Evolutionary conservation across 495 filamentous ascomycete species (phyloP), one percentile per base, ranked within the genome.

Genomic region (Alectoria sarmentosa): DNA sequence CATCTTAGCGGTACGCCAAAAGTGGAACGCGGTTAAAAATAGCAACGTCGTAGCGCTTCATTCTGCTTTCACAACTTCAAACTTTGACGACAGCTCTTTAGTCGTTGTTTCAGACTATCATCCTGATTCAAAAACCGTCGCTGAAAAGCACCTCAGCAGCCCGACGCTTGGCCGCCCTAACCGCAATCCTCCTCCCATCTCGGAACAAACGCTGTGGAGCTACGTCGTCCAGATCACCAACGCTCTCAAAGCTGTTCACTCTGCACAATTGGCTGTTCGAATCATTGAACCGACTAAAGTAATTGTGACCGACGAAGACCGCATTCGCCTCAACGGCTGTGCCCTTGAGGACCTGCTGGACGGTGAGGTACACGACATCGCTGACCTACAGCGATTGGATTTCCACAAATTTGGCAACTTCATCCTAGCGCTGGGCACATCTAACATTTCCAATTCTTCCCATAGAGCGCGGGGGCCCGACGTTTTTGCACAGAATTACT

Each of bases 101-200:
- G 88, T 98, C 65, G 90, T 98, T 72, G 91, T 95, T 41, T 95
- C 90, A 64, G 90, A 95, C 73, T 98, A 93, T 71, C 90, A 95
- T 71, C 95, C 94, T 1, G 77, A 91, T 30, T 89, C 93, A 34
- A 95, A 94, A 75, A 96, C 94, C 4, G 80, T 98, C 19, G 85
- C 86, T 39, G 93, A 98, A 70, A 84, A 90, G 65, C 87, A 96
- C 67, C 78, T 79, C 62, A 77, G 84, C 62, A 77, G 84, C 52
- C 52, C 19, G 52, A 34, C 30, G 3, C 19, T 30, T 34, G 17
- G 52, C 66, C 86, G 81, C 67, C 75, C 76, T 54, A 73, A 76
- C 62, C 76, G 81, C 52, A 67, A 77, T 66, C 76, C 75, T 39
- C 73, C 74, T 38, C 77, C 82, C 41, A 80, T 95, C 23, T 81